Base-by-base conservation (phyloP, 352 stramenopile species). In the Phytophthora pisi region DNA sequence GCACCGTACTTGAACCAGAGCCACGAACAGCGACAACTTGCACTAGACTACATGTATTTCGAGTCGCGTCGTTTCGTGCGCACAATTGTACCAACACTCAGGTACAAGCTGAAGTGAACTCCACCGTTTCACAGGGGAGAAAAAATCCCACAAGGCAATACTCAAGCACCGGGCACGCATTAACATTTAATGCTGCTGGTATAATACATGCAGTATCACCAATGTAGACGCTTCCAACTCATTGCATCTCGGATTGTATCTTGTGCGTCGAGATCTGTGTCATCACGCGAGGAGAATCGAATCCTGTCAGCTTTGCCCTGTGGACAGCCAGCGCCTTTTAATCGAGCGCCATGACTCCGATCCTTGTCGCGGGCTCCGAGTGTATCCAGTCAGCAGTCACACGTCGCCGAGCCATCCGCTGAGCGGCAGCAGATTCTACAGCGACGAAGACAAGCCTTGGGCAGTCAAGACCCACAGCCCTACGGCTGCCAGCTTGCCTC, bases 91-190 rank as follows among this genome's bases (percentile, higher is more conserved):
- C 51, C 57, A 57, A 24, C 23, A 58, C 26, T 4, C 13, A 11
- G 47, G 64, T 56, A 68, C 64, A 63, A 51, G 36, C 68, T 72
- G 57, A 72, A 68, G 64, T 64, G 45, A n/a, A 20, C 20, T 20
- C 20, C 20, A 20, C 20, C 20, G 20, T 20, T 20, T 20, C 20
- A 20, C 20, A 20, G 20, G 0, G 20, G n/a, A n/a, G n/a, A n/a
- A n/a, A n/a, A n/a, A n/a, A n/a, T n/a, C n/a, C n/a, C n/a, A n/a
- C n/a, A n/a, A n/a, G n/a, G n/a, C n/a, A n/a, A n/a, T n/a, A n/a
- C n/a, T n/a, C n/a, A n/a, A n/a, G 26, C 26, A 30, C 26, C 26
- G 2, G 26, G 26, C 26, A 30, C 2, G 6, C 26, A 30, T 30
- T 30, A 30, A 6, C 26, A 30, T 30, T 30, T 30, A 30, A 4